Percentiles rank a stretch among this genome's conserved stretches.
phyloP scores from a whole-genome alignment of 257 asterid species.

The Nicotiana undulata region DNA sequence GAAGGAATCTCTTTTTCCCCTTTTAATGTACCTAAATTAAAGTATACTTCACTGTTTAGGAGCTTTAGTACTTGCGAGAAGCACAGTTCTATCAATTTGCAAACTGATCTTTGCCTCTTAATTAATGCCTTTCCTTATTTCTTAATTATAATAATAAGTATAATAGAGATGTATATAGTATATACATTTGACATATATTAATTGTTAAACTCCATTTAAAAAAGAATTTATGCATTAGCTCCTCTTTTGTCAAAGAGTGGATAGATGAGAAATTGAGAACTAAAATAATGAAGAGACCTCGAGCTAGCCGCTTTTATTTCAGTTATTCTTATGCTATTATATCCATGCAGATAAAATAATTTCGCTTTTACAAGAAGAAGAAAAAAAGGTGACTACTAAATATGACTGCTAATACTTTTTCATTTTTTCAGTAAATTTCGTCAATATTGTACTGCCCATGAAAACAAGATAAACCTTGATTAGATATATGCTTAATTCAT shows the following conservation, averaged over 20 bases:
- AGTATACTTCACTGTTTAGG: background rate
- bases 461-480: background rate
- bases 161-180: too few species aligned
- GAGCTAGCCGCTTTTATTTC: background rate
- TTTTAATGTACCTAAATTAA: background rate
- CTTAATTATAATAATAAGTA: too few species aligned
- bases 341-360: background rate
- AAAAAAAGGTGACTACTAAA: background rate
- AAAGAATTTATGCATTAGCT: background rate
- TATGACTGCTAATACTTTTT: background rate
- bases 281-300: background rate
- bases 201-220: background rate
- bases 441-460: constrained; percentile 4
- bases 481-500: background rate
- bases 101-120: background rate
- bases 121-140: background rate
- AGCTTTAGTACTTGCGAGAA: background rate
- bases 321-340: background rate
- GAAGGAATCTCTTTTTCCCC: background rate
- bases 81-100: background rate
- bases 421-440: background rate
- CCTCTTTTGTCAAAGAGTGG: background rate
- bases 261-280: background rate
- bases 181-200: background rate
- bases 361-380: background rate